Evolutionary conservation across 352 stramenopile genomes (phyloP), one percentile per base, ranked within the genome.

Genomic region (Pythium brachiatum): DNA sequence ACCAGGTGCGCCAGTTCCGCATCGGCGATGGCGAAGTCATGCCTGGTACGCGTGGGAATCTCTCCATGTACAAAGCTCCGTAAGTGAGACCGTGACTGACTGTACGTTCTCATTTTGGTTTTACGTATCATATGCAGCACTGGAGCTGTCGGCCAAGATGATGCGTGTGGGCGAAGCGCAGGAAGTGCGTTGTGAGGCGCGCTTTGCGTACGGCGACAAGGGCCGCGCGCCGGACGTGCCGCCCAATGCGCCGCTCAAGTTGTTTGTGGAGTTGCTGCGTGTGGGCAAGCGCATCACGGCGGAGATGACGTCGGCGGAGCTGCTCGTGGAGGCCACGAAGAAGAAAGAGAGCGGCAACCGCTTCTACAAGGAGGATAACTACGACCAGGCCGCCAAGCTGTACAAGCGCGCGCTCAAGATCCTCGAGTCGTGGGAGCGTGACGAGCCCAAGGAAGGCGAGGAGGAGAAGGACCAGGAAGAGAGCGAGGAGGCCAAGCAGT

Each of bases 321-420:
- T 94, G 11, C 76, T 94, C 23, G 68, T 76, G 0, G 85, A 94
- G 53, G 85, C 85, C 20, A 81, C 70, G 38, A 88, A 91, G 70
- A 94, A 94, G 67, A 94, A 94, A 61, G 79, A 88, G 57, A 91
- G 79, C 53, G 85, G 85, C 41, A 94, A 94, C 65, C 76, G 82
- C 26, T 94, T 87, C 60, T 92, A 84, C 68, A 77, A 81, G 47
- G 78, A 90, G 54, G 79, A 86, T n/a, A 92, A 94, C 65, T 91
- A 90, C 60, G 81, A 91, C 48, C 83, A 92, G 60, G 85, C 85
- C 1, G 82, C 80, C 34, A 90, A 91, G 64, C 69, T 91, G 27
- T 94, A 94, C 76, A 94, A 94, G 68, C 75, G 79, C 39, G 82
- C 85, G 53, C 77, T 94, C 36, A 92, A 92, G 70, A 73, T 94